Percentiles rank a stretch among this genome's conserved stretches.
These are phyloP conservation scores for Coemansia sp. DNA, from an alignment of 192 early-diverging fungal genomes.

Conservation along the genomic window DNA sequence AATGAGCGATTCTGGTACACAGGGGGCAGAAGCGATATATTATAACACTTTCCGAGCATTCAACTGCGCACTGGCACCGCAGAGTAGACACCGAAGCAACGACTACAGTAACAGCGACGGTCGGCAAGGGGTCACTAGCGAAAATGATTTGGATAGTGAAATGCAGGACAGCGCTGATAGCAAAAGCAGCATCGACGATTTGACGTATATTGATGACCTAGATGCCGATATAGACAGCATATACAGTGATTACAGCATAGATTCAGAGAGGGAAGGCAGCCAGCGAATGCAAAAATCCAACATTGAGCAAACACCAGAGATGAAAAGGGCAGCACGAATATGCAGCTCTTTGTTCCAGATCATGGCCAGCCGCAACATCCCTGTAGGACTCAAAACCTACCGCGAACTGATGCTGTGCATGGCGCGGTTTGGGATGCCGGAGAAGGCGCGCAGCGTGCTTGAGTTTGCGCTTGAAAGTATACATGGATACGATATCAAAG, in stretches of 20 bases:
- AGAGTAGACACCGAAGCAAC: background rate
- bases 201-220: constrained; percentile 29
- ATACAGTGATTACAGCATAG: background rate
- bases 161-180: background rate
- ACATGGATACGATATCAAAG: constrained; percentile 13
- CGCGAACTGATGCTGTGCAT: constrained; percentile 48
- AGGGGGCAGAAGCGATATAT: constrained; percentile 33
- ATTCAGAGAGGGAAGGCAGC: background rate
- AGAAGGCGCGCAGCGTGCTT: constrained; percentile 46
- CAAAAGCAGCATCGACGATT: constrained; percentile 5
- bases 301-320: constrained; percentile 7
- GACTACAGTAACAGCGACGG: too few relatives aligned
- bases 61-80: constrained; percentile 13
- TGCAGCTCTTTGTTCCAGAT: constrained; percentile 43
- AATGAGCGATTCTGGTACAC: constrained; percentile 30
- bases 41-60: constrained; percentile 44
- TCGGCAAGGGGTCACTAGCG: too few relatives aligned
- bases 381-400: constrained; percentile 29
- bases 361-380: constrained; percentile 25
- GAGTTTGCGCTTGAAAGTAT: constrained; percentile 42
- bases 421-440: constrained; percentile 27
- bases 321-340: constrained; percentile 29
- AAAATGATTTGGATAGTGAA: too few relatives aligned
- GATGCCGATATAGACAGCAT: constrained; percentile 15
- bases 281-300: background rate